phyloP scores from a whole-genome alignment of 2,329 filamentous ascomycete species.

The Colletotrichum incanum region DNA sequence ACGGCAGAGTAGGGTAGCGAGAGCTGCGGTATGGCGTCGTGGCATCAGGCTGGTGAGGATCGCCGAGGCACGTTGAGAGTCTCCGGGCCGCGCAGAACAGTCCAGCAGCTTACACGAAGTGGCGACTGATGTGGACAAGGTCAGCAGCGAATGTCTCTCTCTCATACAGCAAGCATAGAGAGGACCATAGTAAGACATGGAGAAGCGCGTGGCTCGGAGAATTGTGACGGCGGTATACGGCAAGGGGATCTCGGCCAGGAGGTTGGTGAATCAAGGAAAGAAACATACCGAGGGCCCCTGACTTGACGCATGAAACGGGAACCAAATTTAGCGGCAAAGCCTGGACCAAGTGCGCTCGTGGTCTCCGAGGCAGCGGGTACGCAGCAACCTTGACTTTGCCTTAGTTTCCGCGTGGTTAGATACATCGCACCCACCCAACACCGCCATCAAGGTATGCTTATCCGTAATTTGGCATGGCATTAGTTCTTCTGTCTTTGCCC shows the following conservation, averaged over 20 bases:
- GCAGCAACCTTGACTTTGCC: background rate
- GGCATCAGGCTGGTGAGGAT: background rate
- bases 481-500: background rate
- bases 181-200: background rate
- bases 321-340: conserved; percentile 31
- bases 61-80: background rate
- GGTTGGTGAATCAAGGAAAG: background rate
- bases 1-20: background rate
- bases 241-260: background rate
- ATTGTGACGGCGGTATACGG: background rate
- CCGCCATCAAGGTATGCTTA: conserved; percentile 7
- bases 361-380: conserved; percentile 23
- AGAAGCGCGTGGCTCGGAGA: conserved; percentile 8
- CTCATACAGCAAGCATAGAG: background rate
- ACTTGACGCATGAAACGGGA: conserved; percentile 23
- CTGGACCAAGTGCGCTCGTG: conserved; percentile 19
- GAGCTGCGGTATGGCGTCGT: background rate
- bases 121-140: too few relatives aligned
- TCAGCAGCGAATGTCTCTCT: background rate
- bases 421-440: background rate
- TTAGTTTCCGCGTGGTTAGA: background rate
- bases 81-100: background rate
- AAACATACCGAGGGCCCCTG: conserved; percentile 20
- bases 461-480: background rate
- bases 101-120: background rate